Evolutionary conservation across 306 rosid genomes (phyloP), one percentile per base, ranked within the genome.

Genomic region (Sechiopsis laciniata): DNA sequence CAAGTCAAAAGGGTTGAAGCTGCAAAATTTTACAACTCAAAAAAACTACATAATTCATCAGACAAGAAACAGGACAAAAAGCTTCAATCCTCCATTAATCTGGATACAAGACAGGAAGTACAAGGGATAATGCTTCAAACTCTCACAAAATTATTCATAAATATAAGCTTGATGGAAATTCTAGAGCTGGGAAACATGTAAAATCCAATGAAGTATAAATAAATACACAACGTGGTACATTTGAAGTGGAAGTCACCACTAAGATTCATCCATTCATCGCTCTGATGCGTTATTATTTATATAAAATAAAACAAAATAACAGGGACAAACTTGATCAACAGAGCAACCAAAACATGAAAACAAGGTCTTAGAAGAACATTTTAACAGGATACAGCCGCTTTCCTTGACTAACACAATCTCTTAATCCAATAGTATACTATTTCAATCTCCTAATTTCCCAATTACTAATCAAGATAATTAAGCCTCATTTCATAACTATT

Each of bases 1-100:
- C 83, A 80, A 81, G 35, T 80, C 80, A 58, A 80, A 76, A 53
- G 74, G 72, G 75, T 58, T 56, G 22, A 78, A 80, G 74, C 97
- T 89, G 79, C 58, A 64, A 29, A 69, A 6, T 60, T 57, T 21
- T 9, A 37, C 16, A 2, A 2, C 37, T 4, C 1, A 32, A 63
- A 19, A 67, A 68, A 68, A 19, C 53, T 0, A 68, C 56, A 46
- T 21, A 14, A 19, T 68, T 45, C 54, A 46, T 68, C 72, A 2
- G 29, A 12, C 32, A 46, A 67, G 56, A 48, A 16, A 45, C 37
- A 3, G 7, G 40, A 48, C 4, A 21, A 48, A 21, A 46, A 10
- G 72, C 72, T 19, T 29, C 72, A 10, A 65, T 65, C 54, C 16
- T 65, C 72, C 70, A 42, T 42, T 46, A 42, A 11, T 17, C 12